A percentile compares a stretch with the other conserved stretches of the same genome.
These are phyloP conservation scores for Daldinia grandis DNA, from an alignment of 495 filamentous ascomycete species.

Conservation along the genomic window DNA sequence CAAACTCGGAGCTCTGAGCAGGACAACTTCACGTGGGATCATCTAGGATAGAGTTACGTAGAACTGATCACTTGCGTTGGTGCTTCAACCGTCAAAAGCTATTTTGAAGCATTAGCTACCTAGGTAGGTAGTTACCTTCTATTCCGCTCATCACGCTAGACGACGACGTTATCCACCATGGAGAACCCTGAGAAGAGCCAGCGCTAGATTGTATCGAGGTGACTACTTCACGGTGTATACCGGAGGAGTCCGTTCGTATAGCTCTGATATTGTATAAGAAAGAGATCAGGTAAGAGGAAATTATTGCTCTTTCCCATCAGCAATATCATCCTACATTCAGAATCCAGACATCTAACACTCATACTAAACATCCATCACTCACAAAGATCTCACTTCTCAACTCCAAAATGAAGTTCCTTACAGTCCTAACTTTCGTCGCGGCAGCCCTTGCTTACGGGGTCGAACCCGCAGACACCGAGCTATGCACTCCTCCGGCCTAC, in stretches of 20 bases:
- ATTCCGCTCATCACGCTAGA: neutral
- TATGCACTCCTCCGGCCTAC: slow-evolving; percentile 36
- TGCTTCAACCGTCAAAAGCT: too few species aligned
- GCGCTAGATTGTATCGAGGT: neutral
- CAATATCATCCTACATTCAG: neutral
- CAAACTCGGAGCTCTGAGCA: neutral
- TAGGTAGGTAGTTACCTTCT: neutral
- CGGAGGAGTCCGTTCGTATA: neutral
- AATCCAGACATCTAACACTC: neutral
- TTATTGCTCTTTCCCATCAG: neutral
- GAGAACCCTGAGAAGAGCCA: neutral
- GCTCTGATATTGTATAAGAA: neutral
- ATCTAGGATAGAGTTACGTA: neutral
- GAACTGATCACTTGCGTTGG: too few species aligned
- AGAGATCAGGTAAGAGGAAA: neutral
- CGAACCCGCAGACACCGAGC: neutral
- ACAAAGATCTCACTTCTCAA: neutral
- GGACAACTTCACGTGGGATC: neutral
- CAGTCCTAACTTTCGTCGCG: slow-evolving; percentile 17
- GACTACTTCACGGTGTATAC: neutral
- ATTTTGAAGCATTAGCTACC: neutral
- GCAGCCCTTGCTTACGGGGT: slow-evolving; percentile 18
- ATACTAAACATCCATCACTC: neutral
- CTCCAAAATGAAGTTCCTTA: slow-evolving; percentile 31
- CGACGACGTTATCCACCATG: slow-evolving; percentile 8